Percentiles rank a stretch among this genome's conserved stretches.
Evolutionary conservation across 331 rosid species (phyloP).

Genomic region (Acacia pycnantha): DNA sequence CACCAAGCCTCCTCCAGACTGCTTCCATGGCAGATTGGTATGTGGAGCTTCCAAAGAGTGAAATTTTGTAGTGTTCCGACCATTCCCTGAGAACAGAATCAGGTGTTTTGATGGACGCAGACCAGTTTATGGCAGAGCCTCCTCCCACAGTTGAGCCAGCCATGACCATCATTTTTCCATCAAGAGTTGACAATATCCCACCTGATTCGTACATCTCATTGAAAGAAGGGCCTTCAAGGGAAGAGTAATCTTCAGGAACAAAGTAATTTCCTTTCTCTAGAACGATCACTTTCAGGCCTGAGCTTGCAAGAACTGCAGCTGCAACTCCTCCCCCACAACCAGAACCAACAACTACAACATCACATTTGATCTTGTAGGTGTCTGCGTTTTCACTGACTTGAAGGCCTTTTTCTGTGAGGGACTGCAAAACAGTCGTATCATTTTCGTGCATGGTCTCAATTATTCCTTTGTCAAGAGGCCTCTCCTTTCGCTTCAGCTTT

Average conservation of each 20-base stretch:
- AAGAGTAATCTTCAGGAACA: constrained; percentile 71
- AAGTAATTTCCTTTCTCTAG: constrained; percentile 89
- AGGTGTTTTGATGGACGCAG: constrained; percentile 85
- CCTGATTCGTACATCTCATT: constrained; percentile 63
- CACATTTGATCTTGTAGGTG: constrained; percentile 75
- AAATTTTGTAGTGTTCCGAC: constrained; percentile 63
- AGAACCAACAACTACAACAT: constrained; percentile 77
- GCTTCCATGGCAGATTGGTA: constrained; percentile 73
- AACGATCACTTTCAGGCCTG: constrained; percentile 73
- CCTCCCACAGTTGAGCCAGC: constrained; percentile 94
- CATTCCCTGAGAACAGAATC: constrained; percentile 66
- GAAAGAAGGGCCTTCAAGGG: constrained; percentile 80
- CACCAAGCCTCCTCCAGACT: constrained; percentile 74
- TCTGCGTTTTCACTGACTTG: constrained; percentile 46
- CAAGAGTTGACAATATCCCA: constrained; percentile 58
- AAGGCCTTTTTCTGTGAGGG: constrained; percentile 66
- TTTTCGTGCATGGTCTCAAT: constrained; percentile 55
- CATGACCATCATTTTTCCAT: constrained; percentile 70
- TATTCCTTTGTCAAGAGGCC: constrained; percentile 75
- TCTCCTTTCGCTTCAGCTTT: constrained; percentile 44
- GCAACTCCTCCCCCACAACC: constrained; percentile 98
- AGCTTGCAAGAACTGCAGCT: constrained; percentile 80
- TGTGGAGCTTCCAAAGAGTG: constrained; percentile 54
- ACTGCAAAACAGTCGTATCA: constrained; percentile 50
- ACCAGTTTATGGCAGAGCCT: constrained; percentile 90